Evolutionary conservation across 139 green algal species (phyloP).

Genomic region (Zygnema circumcarinatum): DNA sequence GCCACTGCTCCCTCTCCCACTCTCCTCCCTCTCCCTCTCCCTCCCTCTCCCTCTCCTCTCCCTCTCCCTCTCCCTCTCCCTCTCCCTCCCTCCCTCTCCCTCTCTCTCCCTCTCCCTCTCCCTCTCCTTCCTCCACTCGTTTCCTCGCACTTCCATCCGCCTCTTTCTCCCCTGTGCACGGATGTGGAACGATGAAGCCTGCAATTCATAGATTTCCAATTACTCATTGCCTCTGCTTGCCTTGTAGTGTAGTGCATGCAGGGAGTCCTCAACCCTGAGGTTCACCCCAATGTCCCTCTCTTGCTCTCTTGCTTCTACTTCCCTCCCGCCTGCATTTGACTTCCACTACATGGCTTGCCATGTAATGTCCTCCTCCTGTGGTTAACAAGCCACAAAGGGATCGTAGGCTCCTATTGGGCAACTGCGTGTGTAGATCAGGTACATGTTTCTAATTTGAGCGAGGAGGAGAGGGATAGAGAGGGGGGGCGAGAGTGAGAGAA

Average conservation of each 20-base stretch:
- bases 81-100: background rate
- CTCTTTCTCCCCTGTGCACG: background rate
- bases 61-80: background rate
- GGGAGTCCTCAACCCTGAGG: background rate
- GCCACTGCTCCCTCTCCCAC: background rate
- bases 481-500: too few relatives aligned
- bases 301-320: background rate
- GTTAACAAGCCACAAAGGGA: too few relatives aligned
- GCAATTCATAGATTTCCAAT: background rate
- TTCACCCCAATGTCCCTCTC: background rate
- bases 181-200: background rate
- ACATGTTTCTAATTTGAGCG: too few relatives aligned
- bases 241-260: background rate
- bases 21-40: slow-evolving; percentile 13
- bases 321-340: too few relatives aligned
- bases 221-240: background rate
- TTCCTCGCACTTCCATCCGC: background rate
- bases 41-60: background rate
- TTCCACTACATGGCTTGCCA: too few relatives aligned
- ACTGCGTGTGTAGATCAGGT: too few relatives aligned
- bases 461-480: too few relatives aligned
- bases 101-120: background rate
- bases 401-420: too few relatives aligned
- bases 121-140: background rate
- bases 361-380: too few relatives aligned